Base-by-base conservation (phyloP, 352 stramenopile genomes). In the Phytophthora kernoviae region DNA sequence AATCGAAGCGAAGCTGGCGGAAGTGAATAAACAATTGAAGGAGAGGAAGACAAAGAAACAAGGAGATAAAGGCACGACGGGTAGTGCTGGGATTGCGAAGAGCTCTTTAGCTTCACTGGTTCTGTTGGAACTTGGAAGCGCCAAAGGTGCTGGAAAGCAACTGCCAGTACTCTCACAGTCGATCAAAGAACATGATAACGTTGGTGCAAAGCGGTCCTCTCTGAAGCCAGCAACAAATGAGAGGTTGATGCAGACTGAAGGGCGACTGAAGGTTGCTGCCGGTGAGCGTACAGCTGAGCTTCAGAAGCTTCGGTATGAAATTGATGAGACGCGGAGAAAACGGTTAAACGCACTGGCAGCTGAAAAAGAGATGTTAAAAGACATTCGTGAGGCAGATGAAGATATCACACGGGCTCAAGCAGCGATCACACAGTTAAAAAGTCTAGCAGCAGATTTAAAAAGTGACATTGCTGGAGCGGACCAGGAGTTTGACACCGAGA, bases 1-100 rank as follows among this genome's bases (percentile, higher is more conserved):
- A 49, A 69, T 94, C 0, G 96, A 98, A 51, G 69, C 71, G 30
- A 77, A 90, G 55, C 86, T 98, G 71, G 83, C 91, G n/a, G 65
- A 90, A 56, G 84, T 91, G 18, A 86, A 96, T 50, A 74, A 81
- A 24, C 68, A 93, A 53, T 88, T 97, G 36, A 83, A 96, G 47
- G 85, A 90, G 0, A 88, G 87, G 59, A 92, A 97, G 48, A 93
- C 97, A 70, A 92, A 22, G 63, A 85, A 86, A 7, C 24, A 42
- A 24, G 20, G 10, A 30, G 42, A 59, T 33, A 41, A 44, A 12
- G 10, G 2, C 22, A 21, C 11, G 37, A 32, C 42, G 22, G 8
- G 10, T 5, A 50, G n/a, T n/a, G n/a, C 51, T 39, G 33, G 50
- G 15, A 2, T 4, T 37, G 41, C 4, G 2, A 56, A 36, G 8